Percentiles rank a stretch among this genome's conserved stretches.
These are phyloP conservation scores for Chlorociboria aeruginascens DNA, from an alignment of 495 filamentous ascomycete genomes.

Conservation along the genomic window DNA sequence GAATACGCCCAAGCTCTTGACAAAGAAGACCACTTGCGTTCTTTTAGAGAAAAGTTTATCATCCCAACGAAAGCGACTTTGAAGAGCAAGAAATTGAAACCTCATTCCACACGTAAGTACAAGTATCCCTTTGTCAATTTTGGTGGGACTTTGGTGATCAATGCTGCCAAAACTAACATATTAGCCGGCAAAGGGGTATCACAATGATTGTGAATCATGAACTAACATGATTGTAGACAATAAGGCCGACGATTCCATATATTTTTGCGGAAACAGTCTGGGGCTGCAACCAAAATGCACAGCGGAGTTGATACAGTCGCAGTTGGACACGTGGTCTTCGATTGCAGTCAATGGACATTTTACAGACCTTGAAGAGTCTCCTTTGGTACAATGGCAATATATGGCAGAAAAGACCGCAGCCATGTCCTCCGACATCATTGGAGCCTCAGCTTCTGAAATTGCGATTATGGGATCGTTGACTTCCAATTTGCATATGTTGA, in stretches of 20 bases:
- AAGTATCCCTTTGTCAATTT: no score
- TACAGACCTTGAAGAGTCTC: constrained; percentile 58
- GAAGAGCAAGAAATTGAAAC: constrained; percentile 36
- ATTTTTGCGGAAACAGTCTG: constrained; percentile 91
- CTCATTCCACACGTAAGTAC: no score
- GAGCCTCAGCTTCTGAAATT: constrained; percentile 65
- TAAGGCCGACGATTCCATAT: constrained; percentile 46
- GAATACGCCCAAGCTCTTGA: constrained; percentile 58
- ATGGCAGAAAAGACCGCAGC: constrained; percentile 38
- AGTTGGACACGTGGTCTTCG: constrained; percentile 77
- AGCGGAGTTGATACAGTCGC: constrained; percentile 54
- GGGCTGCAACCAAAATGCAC: constrained; percentile 76
- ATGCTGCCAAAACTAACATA: no score
- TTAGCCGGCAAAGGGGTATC: no score
- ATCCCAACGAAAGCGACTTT: constrained; percentile 76
- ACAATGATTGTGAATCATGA: no score
- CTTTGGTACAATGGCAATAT: constrained; percentile 29
- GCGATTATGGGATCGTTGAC: constrained; percentile 90
- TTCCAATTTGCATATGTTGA: constrained; percentile 77
- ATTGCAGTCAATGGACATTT: constrained; percentile 92
- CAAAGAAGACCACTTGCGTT: constrained; percentile 49
- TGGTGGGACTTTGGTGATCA: no score
- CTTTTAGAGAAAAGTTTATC: constrained; percentile 66
- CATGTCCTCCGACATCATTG: constrained; percentile 66
- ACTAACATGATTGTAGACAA: not conserved